Evolutionary conservation across 768 basidiomycete species (phyloP), one percentile per base, ranked within the genome.

Genomic region (Hypsizygus marmoreus): DNA sequence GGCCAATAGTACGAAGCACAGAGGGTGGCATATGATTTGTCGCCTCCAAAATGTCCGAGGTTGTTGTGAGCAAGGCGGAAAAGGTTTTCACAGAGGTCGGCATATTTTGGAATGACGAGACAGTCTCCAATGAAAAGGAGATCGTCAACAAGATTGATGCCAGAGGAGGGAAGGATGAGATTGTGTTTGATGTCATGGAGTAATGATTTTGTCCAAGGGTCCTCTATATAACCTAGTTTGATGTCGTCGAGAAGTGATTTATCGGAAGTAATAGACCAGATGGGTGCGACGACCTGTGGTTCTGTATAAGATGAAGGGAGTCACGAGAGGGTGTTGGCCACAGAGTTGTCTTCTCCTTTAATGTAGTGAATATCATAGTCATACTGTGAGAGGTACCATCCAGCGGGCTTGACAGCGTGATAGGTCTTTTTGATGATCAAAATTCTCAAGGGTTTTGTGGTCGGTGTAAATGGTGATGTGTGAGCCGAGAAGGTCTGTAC

Each of bases 371-470:
- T n/a, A n/a, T n/a, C n/a, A n/a, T n/a, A n/a, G n/a, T n/a, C n/a
- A n/a, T n/a, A n/a, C n/a, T n/a, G n/a, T n/a, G n/a, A n/a, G n/a
- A n/a, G n/a, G n/a, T n/a, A n/a, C n/a, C n/a, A n/a, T n/a, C n/a
- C n/a, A n/a, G n/a, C n/a, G n/a, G n/a, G n/a, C n/a, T 28, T 40
- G 66, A 0, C 50, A 40, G 0, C 55, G 47, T 0, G 61, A 68
- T 0, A 72, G 45, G 14, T 68, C 54, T 1, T 36, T 23, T 39
- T 73, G 68, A 0, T 43, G 45, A 2, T 50, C 11, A 24, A 73
- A 66, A 24, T 62, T 53, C 35, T n/a, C n/a, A n/a, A 71, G 57
- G 0, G 67, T 67, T 4, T 57, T 46, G 49, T 74, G 72, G 41
- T 73, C 67, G 0, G 70, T 71, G 35, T 47, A 66, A 10, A 73